Evolutionary conservation across 768 basidiomycete genomes (phyloP), one percentile per base, ranked within the genome.

Genomic region (Mycena latifolia): DNA sequence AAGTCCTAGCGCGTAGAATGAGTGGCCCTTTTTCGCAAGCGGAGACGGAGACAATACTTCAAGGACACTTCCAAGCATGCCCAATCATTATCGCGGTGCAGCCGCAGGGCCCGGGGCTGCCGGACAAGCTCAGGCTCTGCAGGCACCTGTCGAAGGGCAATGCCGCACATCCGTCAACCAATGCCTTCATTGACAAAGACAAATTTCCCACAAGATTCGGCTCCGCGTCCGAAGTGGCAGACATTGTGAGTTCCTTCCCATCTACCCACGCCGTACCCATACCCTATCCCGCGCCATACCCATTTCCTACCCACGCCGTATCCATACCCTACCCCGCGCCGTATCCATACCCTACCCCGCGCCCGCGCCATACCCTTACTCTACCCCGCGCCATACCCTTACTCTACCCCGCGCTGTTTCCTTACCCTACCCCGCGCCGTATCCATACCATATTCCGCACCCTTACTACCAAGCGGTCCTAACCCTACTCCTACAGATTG

Each of bases 41-140:
- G 0, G 68, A 75, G 24, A 45, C 70, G 0, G 74, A 77, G 25
- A 15, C 11, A 7, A 70, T 78, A n/a, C 55, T 80, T 3, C 25
- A 63, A 2, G 76, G 78, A 5, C 74, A 75, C 14, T 80, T 78
- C 57, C 68, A 73, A 28, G 71, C 69, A 9, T 74, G 77, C 0
- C 78, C 78, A 1, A 67, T 79, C 24, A 69, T 71, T 25, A 67
- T 72, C 0, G 56, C 69, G 0, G 52, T 52, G 3, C 71, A 65
- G 31, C 28, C n/a, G 3, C 67, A 71, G 50, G 63, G 58, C 18
- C 63, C 65, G 0, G 48, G 46, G 0, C 17, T 62, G 37, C 75
- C 72, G 0, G 53, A 61, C 20, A 76, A 76, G 45, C 47, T 64
- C 17, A 45, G 72, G 7, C 64, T 75, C 1, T 75, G 74, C 58